Conservation (phyloP, 2,329 filamentous ascomycete species). For the Fusarium nygamai region DNA sequence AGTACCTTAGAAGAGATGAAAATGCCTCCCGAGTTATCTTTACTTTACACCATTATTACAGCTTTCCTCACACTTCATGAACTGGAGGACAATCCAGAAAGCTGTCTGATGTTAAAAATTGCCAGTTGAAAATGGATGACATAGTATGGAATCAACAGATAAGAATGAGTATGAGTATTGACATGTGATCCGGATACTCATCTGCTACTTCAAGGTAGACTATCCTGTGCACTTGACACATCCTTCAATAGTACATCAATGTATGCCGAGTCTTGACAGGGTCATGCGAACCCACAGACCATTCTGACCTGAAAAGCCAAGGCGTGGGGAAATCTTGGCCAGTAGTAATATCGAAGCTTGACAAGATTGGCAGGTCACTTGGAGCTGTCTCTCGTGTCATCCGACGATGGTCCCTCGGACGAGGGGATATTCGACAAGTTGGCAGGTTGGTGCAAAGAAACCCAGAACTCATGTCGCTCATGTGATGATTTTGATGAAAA, state of each 20-base stretch:
- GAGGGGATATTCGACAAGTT: not conserved
- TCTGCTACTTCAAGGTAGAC: too few species aligned
- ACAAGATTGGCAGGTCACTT: not conserved
- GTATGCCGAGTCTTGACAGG: not conserved
- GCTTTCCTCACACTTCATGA: too few species aligned
- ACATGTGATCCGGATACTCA: not conserved
- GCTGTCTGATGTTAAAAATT: too few species aligned
- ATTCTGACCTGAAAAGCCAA: not conserved
- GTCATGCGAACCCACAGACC: not conserved
- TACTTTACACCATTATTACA: too few species aligned
- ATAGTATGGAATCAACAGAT: too few species aligned
- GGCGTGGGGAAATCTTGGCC: not conserved
- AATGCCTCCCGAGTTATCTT: too few species aligned
- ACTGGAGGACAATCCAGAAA: too few species aligned
- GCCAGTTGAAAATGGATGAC: too few species aligned
- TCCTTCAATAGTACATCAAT: not conserved
- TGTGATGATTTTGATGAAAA: not conserved
- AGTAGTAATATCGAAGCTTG: not conserved
- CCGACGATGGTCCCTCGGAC: not conserved
- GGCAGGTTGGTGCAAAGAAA: rapidly evolving
- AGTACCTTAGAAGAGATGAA: too few species aligned
- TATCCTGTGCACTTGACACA: not conserved
- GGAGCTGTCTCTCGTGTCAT: rapidly evolving
- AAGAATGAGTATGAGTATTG: rapidly evolving
- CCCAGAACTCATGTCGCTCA: not conserved